Base-by-base conservation (phyloP, 129 eudicot species). In the Chrysanthemum makinoi region DNA sequence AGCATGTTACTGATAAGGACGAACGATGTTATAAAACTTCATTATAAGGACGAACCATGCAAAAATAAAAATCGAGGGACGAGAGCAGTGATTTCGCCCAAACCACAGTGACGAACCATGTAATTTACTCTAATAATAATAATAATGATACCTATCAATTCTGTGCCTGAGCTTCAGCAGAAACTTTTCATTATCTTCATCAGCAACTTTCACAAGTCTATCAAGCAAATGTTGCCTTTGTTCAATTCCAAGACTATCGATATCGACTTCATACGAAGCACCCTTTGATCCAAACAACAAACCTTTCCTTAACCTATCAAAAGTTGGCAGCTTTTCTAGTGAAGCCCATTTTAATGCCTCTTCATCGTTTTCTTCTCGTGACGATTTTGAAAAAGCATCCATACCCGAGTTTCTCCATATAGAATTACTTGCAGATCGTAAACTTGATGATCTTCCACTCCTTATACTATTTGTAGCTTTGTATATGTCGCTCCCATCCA, bases 281-380 rank as follows among this genome's bases (percentile, higher is more conserved):
- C 96, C 96, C 1, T 62, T 68, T 2, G 90, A 84, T 67, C 90
- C 94, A 26, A 76, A 28, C 30, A 91, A 70, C 64, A 91, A 62
- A 8, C 98, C 98, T 73, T 78, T 91, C 68, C 76, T 88, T 50
- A 91, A 56, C 17, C 98, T 83, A 73, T 86, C 94, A 73, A 82
- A 91, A 13, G 98, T 91, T 0, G 98, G 98, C 14, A 88, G 69
- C 66, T 80, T 91, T 59, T 91, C 96, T 3, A 91, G 89, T n/a
- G 98, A 83, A 66, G 98, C 98, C 98, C 98, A 91, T 68, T 84
- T 91, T 10, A 91, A 83, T 56, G 96, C 91, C 20, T 86, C 98
- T 81, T 91, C 98, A 56, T 91, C 98, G 48, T 91, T 87, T 69
- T 91, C 93, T 13, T 88, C 89, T 18, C 84, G 62, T 5, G 81